Conservation (phyloP, 75 land plant genomes). For the Isoetes taiwanensis region DNA sequence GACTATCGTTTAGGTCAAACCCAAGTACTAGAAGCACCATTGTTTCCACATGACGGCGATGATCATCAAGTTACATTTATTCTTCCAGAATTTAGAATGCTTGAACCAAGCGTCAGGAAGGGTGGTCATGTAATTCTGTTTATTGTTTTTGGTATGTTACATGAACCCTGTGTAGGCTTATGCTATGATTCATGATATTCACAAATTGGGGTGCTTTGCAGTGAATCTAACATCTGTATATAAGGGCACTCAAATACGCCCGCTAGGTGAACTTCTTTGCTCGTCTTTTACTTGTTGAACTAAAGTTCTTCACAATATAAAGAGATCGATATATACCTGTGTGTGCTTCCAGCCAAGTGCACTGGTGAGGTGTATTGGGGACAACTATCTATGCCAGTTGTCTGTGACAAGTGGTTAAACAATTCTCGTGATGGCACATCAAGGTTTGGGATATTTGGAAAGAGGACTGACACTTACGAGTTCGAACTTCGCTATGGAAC, state of each 20-base stretch:
- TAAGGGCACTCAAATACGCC: conserved; percentile 10
- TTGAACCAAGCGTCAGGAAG: conserved; percentile 5
- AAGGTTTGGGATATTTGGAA: too few relatives aligned
- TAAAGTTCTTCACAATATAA: neutral
- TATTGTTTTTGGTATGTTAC: conserved; percentile 17
- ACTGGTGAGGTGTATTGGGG: conserved; percentile 23
- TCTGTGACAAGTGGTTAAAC: conserved; percentile 17
- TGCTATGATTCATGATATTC: neutral
- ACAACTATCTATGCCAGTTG: conserved; percentile 14
- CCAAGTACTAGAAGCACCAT: neutral
- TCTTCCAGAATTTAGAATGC: conserved; percentile 24
- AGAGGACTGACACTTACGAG: too few relatives aligned
- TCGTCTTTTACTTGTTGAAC: neutral
- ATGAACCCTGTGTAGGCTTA: neutral
- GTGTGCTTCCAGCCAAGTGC: conserved; percentile 15
- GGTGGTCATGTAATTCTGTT: conserved; percentile 21
- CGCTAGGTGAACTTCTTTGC: conserved; percentile 10
- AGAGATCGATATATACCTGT: neutral
- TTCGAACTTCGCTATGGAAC: too few relatives aligned
- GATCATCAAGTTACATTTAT: conserved; percentile 15
- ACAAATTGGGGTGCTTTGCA: conserved; percentile 6
- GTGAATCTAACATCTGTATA: conserved; percentile 10
- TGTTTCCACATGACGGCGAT: neutral
- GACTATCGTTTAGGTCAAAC: conserved; percentile 3
- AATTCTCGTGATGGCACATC: conserved; percentile 8